These are phyloP conservation scores for Saccharomyces pastorianus DNA, from an alignment of 1,139 yeast genomes.

Conservation along the genomic window DNA sequence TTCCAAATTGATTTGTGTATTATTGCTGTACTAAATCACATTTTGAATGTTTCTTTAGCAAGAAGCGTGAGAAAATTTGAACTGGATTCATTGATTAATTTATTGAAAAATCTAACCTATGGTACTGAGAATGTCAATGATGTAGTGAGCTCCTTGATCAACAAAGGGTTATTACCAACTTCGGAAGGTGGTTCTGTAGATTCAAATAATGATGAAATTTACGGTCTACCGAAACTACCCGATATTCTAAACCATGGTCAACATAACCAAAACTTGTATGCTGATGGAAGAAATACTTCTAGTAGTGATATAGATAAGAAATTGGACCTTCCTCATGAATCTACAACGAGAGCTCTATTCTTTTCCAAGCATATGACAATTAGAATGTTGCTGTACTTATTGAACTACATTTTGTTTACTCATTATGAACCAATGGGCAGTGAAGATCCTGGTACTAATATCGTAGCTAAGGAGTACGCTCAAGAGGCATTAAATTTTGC, in stretches of 20 bases:
- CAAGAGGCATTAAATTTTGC: slow-evolving; percentile 36
- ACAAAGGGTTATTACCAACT: slow-evolving; percentile 26
- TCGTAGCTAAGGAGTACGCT: slow-evolving; percentile 33
- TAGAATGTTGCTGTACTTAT: slow-evolving; percentile 39
- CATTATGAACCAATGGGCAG: slow-evolving; percentile 39
- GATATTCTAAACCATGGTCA: slow-evolving; percentile 25
- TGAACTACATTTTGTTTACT: slow-evolving; percentile 42
- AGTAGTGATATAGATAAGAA: slow-evolving; percentile 19
- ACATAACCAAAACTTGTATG: slow-evolving; percentile 17
- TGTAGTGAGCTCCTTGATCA: slow-evolving; percentile 22
- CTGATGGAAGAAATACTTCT: slow-evolving; percentile 6
- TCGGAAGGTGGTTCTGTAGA: slow-evolving; percentile 28
- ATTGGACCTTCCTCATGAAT: slow-evolving; percentile 29
- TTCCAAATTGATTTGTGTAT: slow-evolving; percentile 31
- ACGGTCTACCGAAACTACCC: slow-evolving; percentile 33
- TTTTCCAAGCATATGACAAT: slow-evolving; percentile 36
- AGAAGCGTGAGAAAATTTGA: slow-evolving; percentile 36
- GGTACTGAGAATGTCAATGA: slow-evolving; percentile 28
- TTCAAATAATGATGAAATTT: slow-evolving; percentile 27
- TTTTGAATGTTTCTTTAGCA: slow-evolving; percentile 29
- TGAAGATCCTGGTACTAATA: slow-evolving; percentile 30
- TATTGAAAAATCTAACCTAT: slow-evolving; percentile 28
- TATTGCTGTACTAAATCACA: slow-evolving; percentile 28
- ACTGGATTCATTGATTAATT: slow-evolving; percentile 31
- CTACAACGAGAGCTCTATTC: slow-evolving; percentile 34